Conservation (phyloP, 148 eudicot genomes). For the Chenopodium album region DNA sequence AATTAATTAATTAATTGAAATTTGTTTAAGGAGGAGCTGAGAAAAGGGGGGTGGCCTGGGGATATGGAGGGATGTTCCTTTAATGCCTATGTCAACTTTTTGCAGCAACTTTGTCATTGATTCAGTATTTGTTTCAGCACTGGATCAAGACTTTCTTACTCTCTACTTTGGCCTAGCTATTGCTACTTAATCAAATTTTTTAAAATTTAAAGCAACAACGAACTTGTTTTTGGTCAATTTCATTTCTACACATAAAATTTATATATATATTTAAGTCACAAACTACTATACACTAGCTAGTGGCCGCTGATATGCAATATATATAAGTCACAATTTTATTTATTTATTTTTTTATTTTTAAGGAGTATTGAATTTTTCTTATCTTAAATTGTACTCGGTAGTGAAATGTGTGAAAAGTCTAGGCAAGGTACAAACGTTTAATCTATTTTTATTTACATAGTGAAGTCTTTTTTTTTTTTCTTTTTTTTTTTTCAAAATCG, state of each 20-base stretch:
- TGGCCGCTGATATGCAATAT: too few relatives aligned
- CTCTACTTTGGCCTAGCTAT: not conserved
- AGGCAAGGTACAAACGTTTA: not conserved
- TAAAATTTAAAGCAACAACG: slow-evolving; percentile 14
- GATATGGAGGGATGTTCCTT: not conserved
- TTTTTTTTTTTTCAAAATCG: too few relatives aligned
- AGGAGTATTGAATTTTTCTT: too few relatives aligned
- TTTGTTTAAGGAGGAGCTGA: not conserved
- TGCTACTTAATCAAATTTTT: slow-evolving; percentile 11
- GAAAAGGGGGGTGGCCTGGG: not conserved
- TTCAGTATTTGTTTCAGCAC: slow-evolving; percentile 33
- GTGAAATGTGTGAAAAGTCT: not conserved
- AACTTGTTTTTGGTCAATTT: not conserved
- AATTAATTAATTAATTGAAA: not conserved
- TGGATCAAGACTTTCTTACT: slow-evolving; percentile 24
- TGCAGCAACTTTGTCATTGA: slow-evolving; percentile 43
- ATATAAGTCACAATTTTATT: too few relatives aligned
- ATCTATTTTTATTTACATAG: too few relatives aligned
- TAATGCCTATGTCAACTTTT: slow-evolving; percentile 10
- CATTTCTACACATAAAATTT: not conserved
- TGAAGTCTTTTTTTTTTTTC: too few relatives aligned
- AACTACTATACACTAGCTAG: too few relatives aligned
- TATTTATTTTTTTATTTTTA: too few relatives aligned
- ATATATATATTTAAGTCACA: too few relatives aligned
- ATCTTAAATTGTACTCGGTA: not conserved